Percentiles rank a stretch among this genome's conserved stretches.
Evolutionary conservation across 192 early-diverging fungal genomes (phyloP).

Genomic region (Physocladia obscura): DNA sequence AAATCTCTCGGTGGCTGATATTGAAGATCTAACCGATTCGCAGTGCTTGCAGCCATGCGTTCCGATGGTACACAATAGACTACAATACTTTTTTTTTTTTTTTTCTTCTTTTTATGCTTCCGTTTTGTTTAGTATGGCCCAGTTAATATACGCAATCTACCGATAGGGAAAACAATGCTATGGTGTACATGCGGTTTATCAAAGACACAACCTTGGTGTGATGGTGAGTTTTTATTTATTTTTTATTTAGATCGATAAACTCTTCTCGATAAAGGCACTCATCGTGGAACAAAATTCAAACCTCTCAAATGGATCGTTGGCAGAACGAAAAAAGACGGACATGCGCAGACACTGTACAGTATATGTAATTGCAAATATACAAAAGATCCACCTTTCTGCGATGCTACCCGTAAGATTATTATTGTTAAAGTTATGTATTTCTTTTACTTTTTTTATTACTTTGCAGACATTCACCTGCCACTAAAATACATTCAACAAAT

Average conservation of each 20-base stretch:
- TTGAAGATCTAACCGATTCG: too few species aligned
- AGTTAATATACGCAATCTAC: conserved; percentile 21
- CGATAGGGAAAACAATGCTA: conserved; percentile 7
- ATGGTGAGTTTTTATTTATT: conserved; percentile 24
- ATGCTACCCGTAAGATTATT: conserved; percentile 32
- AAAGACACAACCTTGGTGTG: conserved; percentile 44
- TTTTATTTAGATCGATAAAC: neutral
- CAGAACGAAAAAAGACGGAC: conserved; percentile 27
- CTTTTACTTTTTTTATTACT: neutral
- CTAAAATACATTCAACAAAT: conserved; percentile 28
- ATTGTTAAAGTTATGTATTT: neutral
- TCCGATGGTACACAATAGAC: too few species aligned
- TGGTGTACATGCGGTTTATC: conserved; percentile 37
- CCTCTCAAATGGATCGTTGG: conserved; percentile 29
- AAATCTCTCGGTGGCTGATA: too few species aligned
- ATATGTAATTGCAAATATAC: conserved; percentile 43
- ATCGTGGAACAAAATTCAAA: conserved; percentile 32
- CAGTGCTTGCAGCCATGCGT: too few species aligned
- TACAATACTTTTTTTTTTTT: too few species aligned
- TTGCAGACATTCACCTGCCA: conserved; percentile 28
- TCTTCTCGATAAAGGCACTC: conserved; percentile 17
- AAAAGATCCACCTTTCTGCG: conserved; percentile 32
- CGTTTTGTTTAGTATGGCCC: conserved; percentile 31
- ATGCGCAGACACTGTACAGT: conserved; percentile 24
- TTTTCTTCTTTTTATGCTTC: too few species aligned